Base-by-base conservation (phyloP, 805 yeast genomes). In the Hanseniaspora occidentalis region DNA sequence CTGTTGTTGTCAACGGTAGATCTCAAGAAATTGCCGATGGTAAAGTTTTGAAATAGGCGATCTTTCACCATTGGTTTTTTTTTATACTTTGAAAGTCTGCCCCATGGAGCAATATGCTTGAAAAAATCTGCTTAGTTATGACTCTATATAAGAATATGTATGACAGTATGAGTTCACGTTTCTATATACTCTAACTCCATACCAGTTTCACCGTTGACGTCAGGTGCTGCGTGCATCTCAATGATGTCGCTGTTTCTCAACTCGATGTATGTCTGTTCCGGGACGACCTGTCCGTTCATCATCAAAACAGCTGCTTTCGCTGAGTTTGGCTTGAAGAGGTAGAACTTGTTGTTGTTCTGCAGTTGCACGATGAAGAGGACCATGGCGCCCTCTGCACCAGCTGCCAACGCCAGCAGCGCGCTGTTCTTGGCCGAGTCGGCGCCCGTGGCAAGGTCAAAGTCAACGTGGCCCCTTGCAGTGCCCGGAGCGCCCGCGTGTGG, bases 1-100 rank as follows among this genome's bases (percentile, higher is more conserved):
- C 97, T 52, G 76, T 86, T 52, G 64, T 64, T 43, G 71, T 80
- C 60, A 68, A 79, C 61, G 96, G 95, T 61, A 81, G 75, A 69
- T 61, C 70, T 61, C 79, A 71, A 62, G 95, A 84, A 71, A 82
- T 89, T 56, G 95, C 81, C 51, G 98, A 89, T 66, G 98, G 98
- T 71, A 88, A 89, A 76, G 96, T 89, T 53, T 79, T 86, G 71
- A 89, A 89, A 77, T 88, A 79, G 17, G 33, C 18, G n/a, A 9
- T 29, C 16, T 29, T n/a, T n/a, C n/a, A n/a, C n/a, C n/a, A n/a
- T n/a, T n/a, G n/a, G n/a, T n/a, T n/a, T n/a, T n/a, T n/a, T n/a
- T n/a, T n/a, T n/a, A n/a, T n/a, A n/a, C n/a, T n/a, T n/a, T n/a
- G n/a, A n/a, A n/a, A n/a, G n/a, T n/a, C n/a, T n/a, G n/a, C n/a